Percentiles rank a stretch among this genome's conserved stretches.
Evolutionary conservation across 75 land plant species (phyloP).

Genomic region (Ceratopteris richardii): DNA sequence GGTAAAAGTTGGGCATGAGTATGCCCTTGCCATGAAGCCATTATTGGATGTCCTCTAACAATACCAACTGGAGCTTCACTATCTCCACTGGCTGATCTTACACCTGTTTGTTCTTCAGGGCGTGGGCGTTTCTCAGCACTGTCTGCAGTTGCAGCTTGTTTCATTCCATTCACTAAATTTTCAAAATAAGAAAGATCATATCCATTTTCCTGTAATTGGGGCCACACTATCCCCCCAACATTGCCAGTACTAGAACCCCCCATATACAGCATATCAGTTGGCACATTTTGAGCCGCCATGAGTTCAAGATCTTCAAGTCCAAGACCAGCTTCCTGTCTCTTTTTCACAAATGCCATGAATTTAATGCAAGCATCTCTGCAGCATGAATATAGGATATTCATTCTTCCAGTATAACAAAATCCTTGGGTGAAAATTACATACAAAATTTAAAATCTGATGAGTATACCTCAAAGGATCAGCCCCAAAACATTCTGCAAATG

Average conservation of each 20-base stretch:
- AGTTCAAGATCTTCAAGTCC: conserved; percentile 73
- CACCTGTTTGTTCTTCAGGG: not conserved
- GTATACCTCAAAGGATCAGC: conserved; percentile 68
- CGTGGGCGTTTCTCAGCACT: conserved; percentile 5
- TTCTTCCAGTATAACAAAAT: too few relatives aligned
- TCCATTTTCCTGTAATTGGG: not conserved
- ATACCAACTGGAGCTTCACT: not conserved
- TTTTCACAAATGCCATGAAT: conserved; percentile 67
- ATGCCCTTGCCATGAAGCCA: not conserved
- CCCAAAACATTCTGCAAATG: conserved; percentile 76
- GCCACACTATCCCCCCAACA: conserved; percentile 7
- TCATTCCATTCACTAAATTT: not conserved
- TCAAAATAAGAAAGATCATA: too few relatives aligned
- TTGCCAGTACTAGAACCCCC: conserved; percentile 11
- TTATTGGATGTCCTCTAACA: not conserved
- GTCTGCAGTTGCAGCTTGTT: not conserved
- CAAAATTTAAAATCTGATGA: not conserved
- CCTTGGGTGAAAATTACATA: not conserved
- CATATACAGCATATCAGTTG: not conserved
- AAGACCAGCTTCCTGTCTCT: conserved; percentile 76
- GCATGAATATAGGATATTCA: not conserved
- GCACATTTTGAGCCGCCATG: conserved; percentile 18
- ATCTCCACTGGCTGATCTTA: not conserved
- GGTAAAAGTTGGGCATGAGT: not conserved
- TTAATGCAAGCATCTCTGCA: conserved; percentile 76